A percentile compares a stretch with the other conserved stretches of the same genome.
phyloP scores from a whole-genome alignment of 73 alveolate genomes.

The Paramecium sexaurelia region DNA sequence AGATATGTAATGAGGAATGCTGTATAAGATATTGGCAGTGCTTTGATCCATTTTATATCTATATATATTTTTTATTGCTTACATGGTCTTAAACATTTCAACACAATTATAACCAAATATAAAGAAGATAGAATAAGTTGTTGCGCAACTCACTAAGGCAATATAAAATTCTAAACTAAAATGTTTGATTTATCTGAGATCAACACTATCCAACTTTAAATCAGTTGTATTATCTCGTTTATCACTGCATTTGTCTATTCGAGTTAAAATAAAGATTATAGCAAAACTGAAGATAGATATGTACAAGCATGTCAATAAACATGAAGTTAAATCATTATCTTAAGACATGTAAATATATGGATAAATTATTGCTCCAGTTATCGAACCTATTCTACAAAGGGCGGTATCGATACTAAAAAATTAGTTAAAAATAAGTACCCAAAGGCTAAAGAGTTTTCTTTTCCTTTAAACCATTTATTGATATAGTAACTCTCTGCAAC shows the following conservation, averaged over 20 bases:
- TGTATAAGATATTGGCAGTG: constrained; percentile 75
- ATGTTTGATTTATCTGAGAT: constrained; percentile 80
- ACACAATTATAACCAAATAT: constrained; percentile 76
- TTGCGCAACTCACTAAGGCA: constrained; percentile 72
- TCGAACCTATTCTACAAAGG: constrained; percentile 84
- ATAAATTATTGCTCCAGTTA: constrained; percentile 55
- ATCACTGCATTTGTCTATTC: constrained; percentile 72
- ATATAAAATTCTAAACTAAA: constrained; percentile 82
- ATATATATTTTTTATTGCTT: constrained; percentile 55
- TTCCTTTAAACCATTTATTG: constrained; percentile 94
- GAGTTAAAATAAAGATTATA: constrained; percentile 60
- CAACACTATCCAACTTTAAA: constrained; percentile 75
- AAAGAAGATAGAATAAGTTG: constrained; percentile 77
- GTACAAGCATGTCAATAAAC: constrained; percentile 71
- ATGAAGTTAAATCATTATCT: constrained; percentile 67
- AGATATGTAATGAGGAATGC: neutral
- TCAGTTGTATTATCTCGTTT: neutral
- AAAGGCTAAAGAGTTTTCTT: constrained; percentile 93
- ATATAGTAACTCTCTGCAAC: constrained; percentile 88
- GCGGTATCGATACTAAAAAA: constrained; percentile 69
- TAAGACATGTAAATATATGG: neutral
- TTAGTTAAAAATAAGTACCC: constrained; percentile 63
- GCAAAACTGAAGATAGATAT: constrained; percentile 68
- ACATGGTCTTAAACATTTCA: constrained; percentile 75
- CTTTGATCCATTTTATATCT: neutral